Percentiles rank a stretch among this genome's conserved stretches.
Evolutionary conservation across 1,284 basidiomycete genomes (phyloP).

Genomic region (Farysia itapuensis): DNA sequence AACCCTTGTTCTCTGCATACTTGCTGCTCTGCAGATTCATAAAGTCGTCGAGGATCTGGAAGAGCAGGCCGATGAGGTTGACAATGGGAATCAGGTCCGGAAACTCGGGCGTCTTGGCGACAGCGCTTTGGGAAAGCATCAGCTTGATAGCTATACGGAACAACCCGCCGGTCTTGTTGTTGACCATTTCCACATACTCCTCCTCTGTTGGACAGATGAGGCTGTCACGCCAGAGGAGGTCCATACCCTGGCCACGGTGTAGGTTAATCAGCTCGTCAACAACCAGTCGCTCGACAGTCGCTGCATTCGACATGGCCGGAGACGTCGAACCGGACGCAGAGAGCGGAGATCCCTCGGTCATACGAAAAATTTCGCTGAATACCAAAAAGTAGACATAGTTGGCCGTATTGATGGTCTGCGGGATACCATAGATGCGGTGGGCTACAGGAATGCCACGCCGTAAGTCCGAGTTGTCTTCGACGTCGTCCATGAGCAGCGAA

Average conservation of each 20-base stretch:
- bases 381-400: slow-evolving; percentile 89
- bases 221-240: slow-evolving; percentile 90
- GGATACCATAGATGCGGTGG: slow-evolving; percentile 92
- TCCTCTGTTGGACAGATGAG: slow-evolving; percentile 89
- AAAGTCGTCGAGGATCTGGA: slow-evolving; percentile 96
- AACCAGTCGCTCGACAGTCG: slow-evolving; percentile 38
- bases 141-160: slow-evolving; percentile 90
- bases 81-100: slow-evolving; percentile 71
- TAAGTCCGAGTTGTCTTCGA: slow-evolving; percentile 91
- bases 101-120: not conserved
- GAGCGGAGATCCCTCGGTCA: slow-evolving; percentile 72
- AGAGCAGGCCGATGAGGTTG: slow-evolving; percentile 89
- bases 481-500: slow-evolving; percentile 92
- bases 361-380: slow-evolving; percentile 64
- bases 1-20: slow-evolving; percentile 90
- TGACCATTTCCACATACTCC: slow-evolving; percentile 93
- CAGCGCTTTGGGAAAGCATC: slow-evolving; percentile 74
- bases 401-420: slow-evolving; percentile 95
- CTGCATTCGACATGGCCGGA: not conserved
- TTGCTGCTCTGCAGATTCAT: slow-evolving; percentile 86
- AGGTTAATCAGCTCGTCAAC: slow-evolving; percentile 76
- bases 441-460: slow-evolving; percentile 83
- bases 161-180: slow-evolving; percentile 96
- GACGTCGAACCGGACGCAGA: slow-evolving; percentile 1
- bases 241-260: slow-evolving; percentile 92